Evolutionary conservation across 805 yeast genomes (phyloP).

Genomic region (Candida loeiensis): DNA sequence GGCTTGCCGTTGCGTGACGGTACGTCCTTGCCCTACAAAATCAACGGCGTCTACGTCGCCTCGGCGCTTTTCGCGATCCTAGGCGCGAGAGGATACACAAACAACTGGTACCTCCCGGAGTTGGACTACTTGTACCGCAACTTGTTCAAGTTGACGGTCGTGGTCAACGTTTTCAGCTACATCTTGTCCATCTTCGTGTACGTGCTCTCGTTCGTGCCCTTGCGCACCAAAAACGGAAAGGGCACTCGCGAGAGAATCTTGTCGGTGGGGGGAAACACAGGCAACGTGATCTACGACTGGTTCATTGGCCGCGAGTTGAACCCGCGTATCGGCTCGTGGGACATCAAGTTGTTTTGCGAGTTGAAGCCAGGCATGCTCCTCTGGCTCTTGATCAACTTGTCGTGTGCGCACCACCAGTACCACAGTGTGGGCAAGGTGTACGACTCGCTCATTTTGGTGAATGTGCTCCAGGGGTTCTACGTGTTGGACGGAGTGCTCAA

Average conservation of each 20-base stretch:
- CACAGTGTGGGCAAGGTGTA: constrained; percentile 52
- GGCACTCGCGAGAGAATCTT: constrained; percentile 66
- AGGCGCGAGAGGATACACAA: constrained; percentile 46
- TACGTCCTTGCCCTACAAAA: constrained; percentile 62
- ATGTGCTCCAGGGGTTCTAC: constrained; percentile 71
- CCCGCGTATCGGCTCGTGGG: constrained; percentile 83
- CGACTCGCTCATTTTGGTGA: constrained; percentile 71
- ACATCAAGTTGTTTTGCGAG: constrained; percentile 88
- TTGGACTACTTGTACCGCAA: constrained; percentile 71
- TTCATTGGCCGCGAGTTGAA: constrained; percentile 95
- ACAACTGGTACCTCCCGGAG: constrained; percentile 65
- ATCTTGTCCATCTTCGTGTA: constrained; percentile 64
- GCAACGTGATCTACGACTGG: constrained; percentile 80
- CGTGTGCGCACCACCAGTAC: constrained; percentile 82
- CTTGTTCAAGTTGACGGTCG: constrained; percentile 59
- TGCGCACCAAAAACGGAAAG: constrained; percentile 45
- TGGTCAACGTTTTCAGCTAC: constrained; percentile 62
- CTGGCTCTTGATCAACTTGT: constrained; percentile 75
- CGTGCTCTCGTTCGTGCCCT: constrained; percentile 61
- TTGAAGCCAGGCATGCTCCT: constrained; percentile 89
- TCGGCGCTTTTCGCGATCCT: constrained; percentile 37
- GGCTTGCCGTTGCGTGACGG: constrained; percentile 82
- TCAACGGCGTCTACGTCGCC: constrained; percentile 71
- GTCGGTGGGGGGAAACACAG: constrained; percentile 85
- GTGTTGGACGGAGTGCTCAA: constrained; percentile 88